phyloP scores from a whole-genome alignment of 2,329 filamentous ascomycete species.

The Fragosphaeria purpurea region DNA sequence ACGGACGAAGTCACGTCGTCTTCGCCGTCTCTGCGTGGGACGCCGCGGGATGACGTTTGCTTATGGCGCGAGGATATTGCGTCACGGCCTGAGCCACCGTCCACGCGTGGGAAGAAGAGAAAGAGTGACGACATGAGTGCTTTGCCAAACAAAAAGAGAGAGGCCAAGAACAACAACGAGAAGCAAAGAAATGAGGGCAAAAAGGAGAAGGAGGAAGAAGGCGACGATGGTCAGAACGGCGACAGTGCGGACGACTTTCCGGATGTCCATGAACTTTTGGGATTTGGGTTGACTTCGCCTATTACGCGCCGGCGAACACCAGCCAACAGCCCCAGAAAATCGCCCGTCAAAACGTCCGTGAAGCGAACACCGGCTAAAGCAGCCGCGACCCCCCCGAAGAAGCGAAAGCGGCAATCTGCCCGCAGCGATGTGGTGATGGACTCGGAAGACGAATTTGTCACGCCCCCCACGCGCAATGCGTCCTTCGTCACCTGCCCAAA shows the following conservation, averaged over 20 bases:
- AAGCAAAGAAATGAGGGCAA: conserved; percentile 17
- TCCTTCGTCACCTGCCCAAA: conserved; percentile 17
- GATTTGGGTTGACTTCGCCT: conserved; percentile 28
- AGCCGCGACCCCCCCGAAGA: conserved; percentile 6
- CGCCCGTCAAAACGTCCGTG: background rate
- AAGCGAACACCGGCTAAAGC: background rate
- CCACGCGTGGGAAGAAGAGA: conserved; percentile 37
- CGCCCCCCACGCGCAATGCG: conserved; percentile 28
- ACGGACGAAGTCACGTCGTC: conserved; percentile 15
- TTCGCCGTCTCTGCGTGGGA: conserved; percentile 5
- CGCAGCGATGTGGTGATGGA: conserved; percentile 36
- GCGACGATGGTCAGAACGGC: conserved; percentile 18
- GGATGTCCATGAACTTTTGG: conserved; percentile 39
- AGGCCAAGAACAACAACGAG: background rate
- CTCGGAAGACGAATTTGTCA: conserved; percentile 46
- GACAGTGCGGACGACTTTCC: conserved; percentile 37
- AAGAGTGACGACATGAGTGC: conserved; percentile 37
- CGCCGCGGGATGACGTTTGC: conserved; percentile 22
- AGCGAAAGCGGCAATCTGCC: conserved; percentile 10
- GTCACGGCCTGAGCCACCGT: conserved; percentile 25
- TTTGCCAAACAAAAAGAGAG: conserved; percentile 1
- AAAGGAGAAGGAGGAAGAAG: conserved; percentile 4
- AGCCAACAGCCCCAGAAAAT: background rate
- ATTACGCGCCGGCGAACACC: conserved; percentile 11
- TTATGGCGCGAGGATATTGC: conserved; percentile 35